Percentiles rank a stretch among this genome's conserved stretches.
Conservation (phyloP, 495 filamentous ascomycete species). For the Delitschia confertaspora region DNA sequence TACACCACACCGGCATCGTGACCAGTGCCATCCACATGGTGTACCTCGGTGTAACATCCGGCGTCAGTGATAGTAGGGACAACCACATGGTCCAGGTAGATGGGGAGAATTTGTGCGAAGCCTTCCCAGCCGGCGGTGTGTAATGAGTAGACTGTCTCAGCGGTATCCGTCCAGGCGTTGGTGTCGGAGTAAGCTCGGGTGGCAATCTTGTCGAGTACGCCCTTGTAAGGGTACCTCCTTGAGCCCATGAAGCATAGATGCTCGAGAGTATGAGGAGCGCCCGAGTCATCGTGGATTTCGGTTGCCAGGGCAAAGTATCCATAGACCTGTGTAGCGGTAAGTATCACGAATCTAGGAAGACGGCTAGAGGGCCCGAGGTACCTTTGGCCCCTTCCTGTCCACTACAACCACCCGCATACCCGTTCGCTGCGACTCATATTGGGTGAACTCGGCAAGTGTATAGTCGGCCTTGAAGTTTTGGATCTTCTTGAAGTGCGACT, state of each 20-base stretch:
- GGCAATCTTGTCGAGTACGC: slow-evolving; percentile 85
- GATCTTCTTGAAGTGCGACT: slow-evolving; percentile 63
- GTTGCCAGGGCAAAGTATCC: slow-evolving; percentile 94
- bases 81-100: slow-evolving; percentile 93
- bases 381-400: slow-evolving; percentile 84
- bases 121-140: slow-evolving; percentile 94
- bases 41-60: slow-evolving; percentile 89
- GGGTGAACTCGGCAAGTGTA: slow-evolving; percentile 71
- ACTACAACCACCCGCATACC: slow-evolving; percentile 91
- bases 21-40: slow-evolving; percentile 85
- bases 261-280: slow-evolving; percentile 90
- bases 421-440: slow-evolving; percentile 78
- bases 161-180: slow-evolving; percentile 92
- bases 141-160: slow-evolving; percentile 94
- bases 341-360: background rate
- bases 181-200: slow-evolving; percentile 86
- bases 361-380: background rate
- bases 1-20: slow-evolving; percentile 97
- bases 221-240: slow-evolving; percentile 87
- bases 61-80: slow-evolving; percentile 86
- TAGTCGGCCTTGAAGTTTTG: slow-evolving; percentile 84
- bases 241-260: slow-evolving; percentile 98
- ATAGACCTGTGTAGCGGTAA: slow-evolving; percentile 42
- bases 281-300: slow-evolving; percentile 94
- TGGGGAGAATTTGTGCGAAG: slow-evolving; percentile 83